Base-by-base conservation (phyloP, 1,139 yeast species). In the Candida mesenterica region DNA sequence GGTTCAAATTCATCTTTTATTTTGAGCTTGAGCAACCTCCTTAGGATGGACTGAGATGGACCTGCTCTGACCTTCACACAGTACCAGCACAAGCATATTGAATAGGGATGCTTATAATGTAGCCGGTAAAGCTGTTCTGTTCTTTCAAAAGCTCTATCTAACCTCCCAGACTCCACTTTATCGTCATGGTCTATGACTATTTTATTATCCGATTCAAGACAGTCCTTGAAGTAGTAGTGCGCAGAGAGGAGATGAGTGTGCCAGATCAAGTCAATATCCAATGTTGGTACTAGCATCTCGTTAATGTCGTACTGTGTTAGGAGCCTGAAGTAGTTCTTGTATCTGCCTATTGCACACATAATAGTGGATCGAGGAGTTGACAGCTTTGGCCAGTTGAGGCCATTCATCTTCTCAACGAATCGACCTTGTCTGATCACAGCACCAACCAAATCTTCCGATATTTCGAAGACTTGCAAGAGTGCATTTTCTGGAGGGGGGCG, bases 211-310 rank as follows among this genome's bases (percentile, higher is more conserved):
- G 28, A 23, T 7, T 26, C 27, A 20, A 32, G 27, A 28, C 57
- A 52, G 37, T 45, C 51, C 3, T 42, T 34, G 32, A 48, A 46
- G 42, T 64, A 63, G 15, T 37, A 42, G 15, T 29, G 34, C 8
- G 56, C 51, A n/a, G 48, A 42, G 17, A 64, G 45, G 39, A 57
- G 65, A 39, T 64, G 67, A 4, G 68, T 62, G 34, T 60, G 67
- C 69, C 69, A 64, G 2, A 57, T 47, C 22, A 64, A 45, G 36
- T 64, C 69, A 24, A 64, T 56, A 34, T 64, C 69, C 33, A 62
- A 45, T 2, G 69, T 60, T 0, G 70, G 68, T 2, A 63, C 59
- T 8, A 55, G 42, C 23, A 50, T 39, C 15, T 13, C 26, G 4
- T 24, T 32, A 5, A 15, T 26, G 9, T 37, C 44, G 15, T 29